Evolutionary conservation across 768 basidiomycete species (phyloP).

Genomic region (Hirschioporus abietinus): DNA sequence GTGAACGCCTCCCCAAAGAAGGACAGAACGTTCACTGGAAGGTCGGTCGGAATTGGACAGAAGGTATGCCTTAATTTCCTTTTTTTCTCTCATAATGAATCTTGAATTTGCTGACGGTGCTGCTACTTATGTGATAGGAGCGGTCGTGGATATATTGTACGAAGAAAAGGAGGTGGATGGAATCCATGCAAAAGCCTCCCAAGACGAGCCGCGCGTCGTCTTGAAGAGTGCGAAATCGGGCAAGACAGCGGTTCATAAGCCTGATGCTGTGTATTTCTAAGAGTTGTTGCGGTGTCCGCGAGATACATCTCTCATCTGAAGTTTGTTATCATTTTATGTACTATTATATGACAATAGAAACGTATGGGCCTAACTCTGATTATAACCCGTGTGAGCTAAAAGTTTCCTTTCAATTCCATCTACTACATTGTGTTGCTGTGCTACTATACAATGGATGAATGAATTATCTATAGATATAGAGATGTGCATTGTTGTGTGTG

Average conservation of each 20-base stretch:
- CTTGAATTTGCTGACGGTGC: neutral
- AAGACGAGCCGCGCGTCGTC: neutral
- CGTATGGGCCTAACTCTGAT: too few species aligned
- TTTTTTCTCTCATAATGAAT: neutral
- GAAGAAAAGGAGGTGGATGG: neutral
- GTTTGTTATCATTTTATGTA: too few species aligned
- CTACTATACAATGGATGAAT: neutral
- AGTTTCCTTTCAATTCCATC: too few species aligned
- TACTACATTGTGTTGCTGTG: neutral
- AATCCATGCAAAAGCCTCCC: neutral
- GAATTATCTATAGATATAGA: neutral
- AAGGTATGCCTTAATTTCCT: neutral
- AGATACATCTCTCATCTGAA: too few species aligned
- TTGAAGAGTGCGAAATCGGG: neutral
- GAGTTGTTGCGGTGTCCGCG: neutral
- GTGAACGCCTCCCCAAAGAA: neutral
- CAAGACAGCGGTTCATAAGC: neutral
- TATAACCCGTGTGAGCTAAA: too few species aligned
- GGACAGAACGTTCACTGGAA: neutral
- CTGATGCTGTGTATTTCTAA: neutral
- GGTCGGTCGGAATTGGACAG: neutral
- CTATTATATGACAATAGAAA: too few species aligned
- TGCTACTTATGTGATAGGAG: neutral
- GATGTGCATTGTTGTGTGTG: neutral
- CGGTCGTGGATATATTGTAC: neutral